Evolutionary conservation across 352 stramenopile genomes (phyloP), one percentile per base, ranked within the genome.

Genomic region (Phytophthora melonis): DNA sequence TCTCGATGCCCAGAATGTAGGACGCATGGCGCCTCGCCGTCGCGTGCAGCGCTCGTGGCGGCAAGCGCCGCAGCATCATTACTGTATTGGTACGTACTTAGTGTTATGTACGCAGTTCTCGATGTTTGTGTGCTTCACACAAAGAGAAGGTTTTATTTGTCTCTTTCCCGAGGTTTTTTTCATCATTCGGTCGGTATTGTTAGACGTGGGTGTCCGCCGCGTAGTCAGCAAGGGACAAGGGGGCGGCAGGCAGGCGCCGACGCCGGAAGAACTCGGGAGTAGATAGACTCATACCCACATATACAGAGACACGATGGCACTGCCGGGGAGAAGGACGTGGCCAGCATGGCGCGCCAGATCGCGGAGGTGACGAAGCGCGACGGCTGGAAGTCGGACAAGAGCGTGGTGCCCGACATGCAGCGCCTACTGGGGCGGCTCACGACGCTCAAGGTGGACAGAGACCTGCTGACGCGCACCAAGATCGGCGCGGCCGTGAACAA

Each of bases 1-100:
- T 99, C 79, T 99, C 96, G 71, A 99, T 98, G 19, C 97, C 96
- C 58, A 99, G 79, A 9, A 99, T 81, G 58, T 91, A 95, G 47
- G 89, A 89, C 19, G 80, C 68, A 50, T 47, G 50, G 45, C 83
- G 78, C n/a, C 39, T 3, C 34, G 49, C 27, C 21, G 32, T 7
- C 8, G 41, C n/a, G 41, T 50, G 65, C 58, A 43, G 32, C 41
- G 56, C 49, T 14, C 43, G 55, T 23, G 14, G 23, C 59, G 21
- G 36, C 36, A 11, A 47, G 30, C 55, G 19, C 55, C 30, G 18
- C 66, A 65, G 18, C 66, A 70, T 71, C 25, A 47, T 59, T 18
- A 5, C 18, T 43, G 11, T 18, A 5, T 43, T 43, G 11, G 3
- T 32, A 3, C 27, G 27, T 32, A 32, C 27, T 32, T 32, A 32